Conservation (phyloP, 2,329 filamentous ascomycete species). For the Pestalotiopsis fici region DNA sequence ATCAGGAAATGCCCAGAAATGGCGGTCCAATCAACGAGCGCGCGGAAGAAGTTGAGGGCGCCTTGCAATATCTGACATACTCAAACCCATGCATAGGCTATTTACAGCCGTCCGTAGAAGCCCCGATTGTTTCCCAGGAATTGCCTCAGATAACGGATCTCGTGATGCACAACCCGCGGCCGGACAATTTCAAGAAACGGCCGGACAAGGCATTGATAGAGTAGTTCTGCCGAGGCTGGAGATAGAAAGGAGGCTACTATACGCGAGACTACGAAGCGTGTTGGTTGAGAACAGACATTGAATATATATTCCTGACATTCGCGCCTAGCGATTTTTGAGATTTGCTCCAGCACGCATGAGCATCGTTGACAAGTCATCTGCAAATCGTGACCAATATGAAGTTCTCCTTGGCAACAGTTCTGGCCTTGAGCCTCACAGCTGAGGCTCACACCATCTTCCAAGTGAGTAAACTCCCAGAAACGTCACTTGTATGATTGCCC, state of each 20-base stretch:
- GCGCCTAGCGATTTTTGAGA: too few relatives aligned
- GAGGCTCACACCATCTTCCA: slow-evolving; percentile 46
- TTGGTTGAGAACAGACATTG: not conserved
- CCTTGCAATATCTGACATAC: not conserved
- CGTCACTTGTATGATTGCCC: not conserved
- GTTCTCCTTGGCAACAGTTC: slow-evolving; percentile 32
- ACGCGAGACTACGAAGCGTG: not conserved
- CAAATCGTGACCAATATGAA: slow-evolving; percentile 31
- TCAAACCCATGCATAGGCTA: not conserved
- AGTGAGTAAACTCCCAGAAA: slow-evolving; percentile 21
- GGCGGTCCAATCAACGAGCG: not conserved
- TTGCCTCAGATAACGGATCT: not conserved
- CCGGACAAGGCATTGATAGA: not conserved
- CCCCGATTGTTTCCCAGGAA: not conserved
- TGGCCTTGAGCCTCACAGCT: slow-evolving; percentile 35
- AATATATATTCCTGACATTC: not conserved
- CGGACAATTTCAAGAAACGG: not conserved
- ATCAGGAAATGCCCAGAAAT: not conserved
- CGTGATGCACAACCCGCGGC: not conserved
- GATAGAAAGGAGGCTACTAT: not conserved
- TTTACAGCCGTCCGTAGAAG: not conserved
- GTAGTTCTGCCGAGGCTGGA: not conserved
- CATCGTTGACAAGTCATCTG: not conserved
- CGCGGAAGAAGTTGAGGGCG: not conserved
- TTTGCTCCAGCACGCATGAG: not conserved